These are phyloP conservation scores for Colletotrichum phormii DNA, from an alignment of 2,329 filamentous ascomycete genomes.

Conservation along the genomic window DNA sequence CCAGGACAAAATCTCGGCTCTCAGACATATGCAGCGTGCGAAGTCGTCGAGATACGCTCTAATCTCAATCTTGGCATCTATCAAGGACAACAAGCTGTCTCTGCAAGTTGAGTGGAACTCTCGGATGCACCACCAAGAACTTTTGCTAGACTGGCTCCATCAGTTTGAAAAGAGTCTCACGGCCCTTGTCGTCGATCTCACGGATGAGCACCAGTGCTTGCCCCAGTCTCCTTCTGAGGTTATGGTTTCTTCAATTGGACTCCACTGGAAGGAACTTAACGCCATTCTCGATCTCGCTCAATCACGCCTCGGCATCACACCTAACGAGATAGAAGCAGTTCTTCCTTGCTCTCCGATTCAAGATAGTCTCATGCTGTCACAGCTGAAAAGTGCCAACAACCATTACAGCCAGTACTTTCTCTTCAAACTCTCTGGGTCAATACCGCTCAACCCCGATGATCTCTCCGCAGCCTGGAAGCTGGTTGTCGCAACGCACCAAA, in stretches of 20 bases:
- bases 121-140: conserved; percentile 18
- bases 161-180: not conserved
- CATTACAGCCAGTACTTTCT: conserved; percentile 19
- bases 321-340: conserved; percentile 3
- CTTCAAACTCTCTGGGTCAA: not conserved
- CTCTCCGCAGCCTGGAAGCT: conserved; percentile 12
- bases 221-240: not conserved
- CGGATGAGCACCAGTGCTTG: not conserved
- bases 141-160: conserved; percentile 1
- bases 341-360: conserved; percentile 28
- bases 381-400: not conserved
- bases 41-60: conserved; percentile 4
- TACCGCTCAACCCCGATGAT: not conserved
- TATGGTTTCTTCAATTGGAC: not conserved
- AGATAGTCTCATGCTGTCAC: conserved; percentile 24
- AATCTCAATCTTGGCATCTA: conserved; percentile 13
- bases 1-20: not conserved
- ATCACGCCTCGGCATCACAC: not conserved
- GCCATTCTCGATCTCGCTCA: not conserved
- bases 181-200: not conserved
- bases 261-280: not conserved
- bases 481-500: not conserved
- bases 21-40: conserved; percentile 10
- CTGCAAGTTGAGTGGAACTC: conserved; percentile 26
- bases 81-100: not conserved